Base-by-base conservation (phyloP, 2,329 filamentous ascomycete species). In the Grosmannia penicillata region DNA sequence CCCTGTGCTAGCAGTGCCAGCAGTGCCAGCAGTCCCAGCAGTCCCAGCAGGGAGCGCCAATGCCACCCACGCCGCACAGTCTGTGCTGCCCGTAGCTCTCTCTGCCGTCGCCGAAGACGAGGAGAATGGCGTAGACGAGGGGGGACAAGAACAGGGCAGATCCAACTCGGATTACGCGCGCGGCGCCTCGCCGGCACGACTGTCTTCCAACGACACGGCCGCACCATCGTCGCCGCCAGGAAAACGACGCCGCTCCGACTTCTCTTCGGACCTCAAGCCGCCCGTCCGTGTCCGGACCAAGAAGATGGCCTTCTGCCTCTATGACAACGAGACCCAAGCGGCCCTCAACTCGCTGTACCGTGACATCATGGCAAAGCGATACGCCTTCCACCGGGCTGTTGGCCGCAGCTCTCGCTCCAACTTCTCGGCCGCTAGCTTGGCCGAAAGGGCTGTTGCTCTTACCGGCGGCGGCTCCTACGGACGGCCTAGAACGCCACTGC, bases 91-190 rank as follows among this genome's bases (percentile, higher is more conserved):
- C 3, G 19, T 19, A 31, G 8, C 13, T 3, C 8, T 8, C 4
- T 17, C 21, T 13, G 5, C 26, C n/a, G n/a, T n/a, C 8, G 15
- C 21, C 8, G 17, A 15, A n/a, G 22, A 6, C 4, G 28, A 15
- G 15, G 11, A 7, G 14, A n/a, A n/a, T n/a, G n/a, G n/a, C 8
- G 17, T 10, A n/a, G 22, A 6, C 4, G 28, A 15, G 15, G 11
- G 8, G 14, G 11, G 8, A 17, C 32, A 23, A 10, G 4, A 51
- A 91, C 84, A 66, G 75, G 74, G 58, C 66, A 70, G 54, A 9
- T 3, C 25, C 75, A 69, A 61, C 15, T 26, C 33, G 23, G 2
- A 8, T 15, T 3, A 18, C 18, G 18, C 5, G 18, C 24, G 8
- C 8, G 17, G 25, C 2, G 6, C 19, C 13, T 18, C 35, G 4